Evolutionary conservation across 2,329 filamentous ascomycete species (phyloP).

Genomic region (Clonostachys solani): DNA sequence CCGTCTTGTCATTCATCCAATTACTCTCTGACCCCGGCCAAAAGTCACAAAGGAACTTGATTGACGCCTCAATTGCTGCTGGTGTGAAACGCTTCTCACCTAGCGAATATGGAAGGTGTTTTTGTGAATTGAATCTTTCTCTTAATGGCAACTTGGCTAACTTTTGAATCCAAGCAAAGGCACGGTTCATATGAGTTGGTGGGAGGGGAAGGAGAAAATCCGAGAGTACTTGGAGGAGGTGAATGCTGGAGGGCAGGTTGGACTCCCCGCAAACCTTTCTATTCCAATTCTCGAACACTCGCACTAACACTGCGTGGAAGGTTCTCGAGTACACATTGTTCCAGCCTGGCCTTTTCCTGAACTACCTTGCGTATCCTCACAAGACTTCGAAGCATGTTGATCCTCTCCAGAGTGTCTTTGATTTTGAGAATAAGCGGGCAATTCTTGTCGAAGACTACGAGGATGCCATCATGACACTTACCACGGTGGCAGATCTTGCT

Average conservation of each 20-base stretch:
- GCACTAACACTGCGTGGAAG: conserved; percentile 15
- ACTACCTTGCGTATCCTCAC: conserved; percentile 49
- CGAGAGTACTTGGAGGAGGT: conserved; percentile 44
- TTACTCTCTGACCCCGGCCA: conserved; percentile 9
- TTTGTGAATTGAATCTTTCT: conserved; percentile 4
- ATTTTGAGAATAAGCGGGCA: conserved; percentile 33
- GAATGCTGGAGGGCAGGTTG: conserved; percentile 25
- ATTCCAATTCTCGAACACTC: no score
- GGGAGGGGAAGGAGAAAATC: conserved; percentile 39
- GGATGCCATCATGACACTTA: conserved; percentile 35
- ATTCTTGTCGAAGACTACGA: conserved; percentile 36
- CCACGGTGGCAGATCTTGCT: conserved; percentile 36
- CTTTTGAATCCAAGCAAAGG: no score
- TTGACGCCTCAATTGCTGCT: conserved; percentile 52
- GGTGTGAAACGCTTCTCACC: conserved; percentile 58
- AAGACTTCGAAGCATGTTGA: conserved; percentile 38
- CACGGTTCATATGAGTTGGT: conserved; percentile 34
- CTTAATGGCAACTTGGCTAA: background rate
- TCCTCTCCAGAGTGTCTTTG: conserved; percentile 26
- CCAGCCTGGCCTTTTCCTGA: conserved; percentile 47
- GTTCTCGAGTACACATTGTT: conserved; percentile 53
- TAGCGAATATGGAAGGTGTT: conserved; percentile 48
- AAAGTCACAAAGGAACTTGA: conserved; percentile 33
- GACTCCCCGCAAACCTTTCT: no score
- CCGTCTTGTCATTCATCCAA: conserved; percentile 46